A percentile compares a stretch with the other conserved stretches of the same genome.
Conservation (phyloP, 2,329 filamentous ascomycete species). For the Alternaria sp. region DNA sequence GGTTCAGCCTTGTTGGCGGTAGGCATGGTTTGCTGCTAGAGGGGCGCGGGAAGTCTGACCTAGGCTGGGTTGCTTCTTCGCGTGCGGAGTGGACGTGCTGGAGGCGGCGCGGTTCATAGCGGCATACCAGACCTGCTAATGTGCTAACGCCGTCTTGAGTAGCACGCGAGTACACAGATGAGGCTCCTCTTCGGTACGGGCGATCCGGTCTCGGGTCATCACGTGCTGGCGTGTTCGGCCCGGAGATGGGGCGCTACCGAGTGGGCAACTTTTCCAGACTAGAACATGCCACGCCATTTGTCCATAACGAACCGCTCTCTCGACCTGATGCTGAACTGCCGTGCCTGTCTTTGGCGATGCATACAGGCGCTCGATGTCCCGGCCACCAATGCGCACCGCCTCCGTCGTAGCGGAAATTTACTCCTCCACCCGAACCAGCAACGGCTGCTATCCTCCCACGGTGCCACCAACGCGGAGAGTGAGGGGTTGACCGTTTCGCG, state of each 20-base stretch:
- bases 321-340: conserved; percentile 53
- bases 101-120: conserved; percentile 20
- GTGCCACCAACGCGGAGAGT: conserved; percentile 11
- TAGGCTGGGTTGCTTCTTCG: conserved; percentile 34
- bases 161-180: conserved; percentile 4
- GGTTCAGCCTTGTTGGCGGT: conserved; percentile 20
- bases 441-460: conserved; percentile 22
- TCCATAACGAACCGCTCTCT: conserved; percentile 16
- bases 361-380: conserved; percentile 50
- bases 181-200: conserved; percentile 4
- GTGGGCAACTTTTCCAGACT: conserved; percentile 23
- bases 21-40: conserved; percentile 8
- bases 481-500: conserved; percentile 2
- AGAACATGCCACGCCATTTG: conserved; percentile 9
- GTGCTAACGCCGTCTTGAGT: conserved; percentile 7
- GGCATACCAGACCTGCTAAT: conserved; percentile 8
- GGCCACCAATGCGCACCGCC: conserved; percentile 21
- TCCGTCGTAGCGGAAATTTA: conserved; percentile 30
- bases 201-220: conserved; percentile 10
- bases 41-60: conserved; percentile 22
- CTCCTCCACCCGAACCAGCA: conserved; percentile 22
- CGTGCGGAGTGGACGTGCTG: background rate
- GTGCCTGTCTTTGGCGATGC: conserved; percentile 52
- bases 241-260: conserved; percentile 11
- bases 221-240: conserved; percentile 20